A percentile compares a stretch with the other conserved stretches of the same genome.
These are phyloP conservation scores for Ophidiomyces ophidiicola DNA, from an alignment of 2,329 filamentous ascomycete genomes.

Conservation along the genomic window DNA sequence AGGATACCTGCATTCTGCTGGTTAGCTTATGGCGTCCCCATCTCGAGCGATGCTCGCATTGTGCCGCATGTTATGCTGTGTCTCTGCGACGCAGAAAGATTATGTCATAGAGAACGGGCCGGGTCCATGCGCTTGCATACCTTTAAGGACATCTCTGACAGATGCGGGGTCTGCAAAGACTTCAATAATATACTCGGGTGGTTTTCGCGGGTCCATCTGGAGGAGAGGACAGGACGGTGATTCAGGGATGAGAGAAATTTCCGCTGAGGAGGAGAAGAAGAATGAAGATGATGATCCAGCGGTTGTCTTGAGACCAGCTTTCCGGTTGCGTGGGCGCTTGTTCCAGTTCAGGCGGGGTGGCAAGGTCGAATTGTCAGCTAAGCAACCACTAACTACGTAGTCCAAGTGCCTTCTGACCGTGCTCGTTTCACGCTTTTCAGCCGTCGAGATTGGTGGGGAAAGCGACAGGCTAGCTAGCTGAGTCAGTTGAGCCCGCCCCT, in stretches of 20 bases:
- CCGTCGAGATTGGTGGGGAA: too few species aligned
- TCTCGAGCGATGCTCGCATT: too few species aligned
- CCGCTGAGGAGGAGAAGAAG: not conserved
- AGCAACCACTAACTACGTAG: too few species aligned
- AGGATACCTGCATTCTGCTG: slow-evolving; percentile 60
- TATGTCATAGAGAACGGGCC: slow-evolving; percentile 1
- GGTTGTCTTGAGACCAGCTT: slow-evolving; percentile 5
- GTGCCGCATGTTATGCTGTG: too few species aligned
- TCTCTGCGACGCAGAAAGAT: slow-evolving; percentile 2
- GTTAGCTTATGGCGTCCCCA: not conserved
- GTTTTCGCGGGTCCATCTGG: slow-evolving; percentile 50
- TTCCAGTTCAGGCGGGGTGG: slow-evolving; percentile 7
- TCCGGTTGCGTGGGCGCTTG: not conserved
- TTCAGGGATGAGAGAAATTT: not conserved
- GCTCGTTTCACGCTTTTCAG: too few species aligned
- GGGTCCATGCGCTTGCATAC: slow-evolving; percentile 36
- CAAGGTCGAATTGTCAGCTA: slow-evolving; percentile 4
- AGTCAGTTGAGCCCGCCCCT: too few species aligned
- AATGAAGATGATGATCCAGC: slow-evolving; percentile 1
- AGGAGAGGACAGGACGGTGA: too few species aligned
- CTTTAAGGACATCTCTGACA: slow-evolving; percentile 86
- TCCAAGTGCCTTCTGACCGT: too few species aligned
- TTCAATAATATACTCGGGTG: slow-evolving; percentile 85
- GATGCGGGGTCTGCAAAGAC: slow-evolving; percentile 83
- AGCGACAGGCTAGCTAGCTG: too few species aligned